phyloP scores from a whole-genome alignment of 345 rosid species.

The Cardiospermum halicacabum region DNA sequence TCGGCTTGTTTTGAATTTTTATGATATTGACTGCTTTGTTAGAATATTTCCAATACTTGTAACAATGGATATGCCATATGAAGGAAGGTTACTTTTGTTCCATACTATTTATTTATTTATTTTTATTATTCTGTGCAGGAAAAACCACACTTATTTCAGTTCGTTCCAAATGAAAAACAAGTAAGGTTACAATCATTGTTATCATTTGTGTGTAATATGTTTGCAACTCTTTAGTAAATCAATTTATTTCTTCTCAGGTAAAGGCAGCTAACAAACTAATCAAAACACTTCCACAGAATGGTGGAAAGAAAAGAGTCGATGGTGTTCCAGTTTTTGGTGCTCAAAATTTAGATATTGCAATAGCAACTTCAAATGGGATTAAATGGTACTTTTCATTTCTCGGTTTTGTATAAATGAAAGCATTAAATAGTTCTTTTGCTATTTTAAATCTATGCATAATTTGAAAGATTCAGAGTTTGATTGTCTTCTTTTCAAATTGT shows the following conservation, averaged over 20 bases:
- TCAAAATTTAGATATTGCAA: slow-evolving; percentile 91
- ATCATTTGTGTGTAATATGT: neutral
- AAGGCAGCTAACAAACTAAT: slow-evolving; percentile 90
- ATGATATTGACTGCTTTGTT: neutral
- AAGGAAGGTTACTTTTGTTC: neutral
- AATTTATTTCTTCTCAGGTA: slow-evolving; percentile 40
- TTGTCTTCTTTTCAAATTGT: neutral
- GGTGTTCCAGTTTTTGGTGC: slow-evolving; percentile 96
- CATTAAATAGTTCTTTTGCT: neutral
- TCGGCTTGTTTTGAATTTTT: neutral
- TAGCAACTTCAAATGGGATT: slow-evolving; percentile 86
- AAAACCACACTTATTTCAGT: slow-evolving; percentile 84
- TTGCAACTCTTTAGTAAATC: neutral
- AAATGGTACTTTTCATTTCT: slow-evolving; percentile 56
- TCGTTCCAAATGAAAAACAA: slow-evolving; percentile 95
- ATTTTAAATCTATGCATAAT: neutral
- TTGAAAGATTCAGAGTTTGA: neutral
- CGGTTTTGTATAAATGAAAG: neutral
- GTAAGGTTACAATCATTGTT: slow-evolving; percentile 31
- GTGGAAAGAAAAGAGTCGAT: slow-evolving; percentile 54
- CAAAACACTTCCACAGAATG: slow-evolving; percentile 48
- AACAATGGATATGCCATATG: neutral
- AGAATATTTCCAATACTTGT: neutral
- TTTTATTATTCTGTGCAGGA: slow-evolving; percentile 46
- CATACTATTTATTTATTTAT: neutral